Evolutionary conservation across 2,329 filamentous ascomycete genomes (phyloP).

Genomic region (Colletotrichum sp.): DNA sequence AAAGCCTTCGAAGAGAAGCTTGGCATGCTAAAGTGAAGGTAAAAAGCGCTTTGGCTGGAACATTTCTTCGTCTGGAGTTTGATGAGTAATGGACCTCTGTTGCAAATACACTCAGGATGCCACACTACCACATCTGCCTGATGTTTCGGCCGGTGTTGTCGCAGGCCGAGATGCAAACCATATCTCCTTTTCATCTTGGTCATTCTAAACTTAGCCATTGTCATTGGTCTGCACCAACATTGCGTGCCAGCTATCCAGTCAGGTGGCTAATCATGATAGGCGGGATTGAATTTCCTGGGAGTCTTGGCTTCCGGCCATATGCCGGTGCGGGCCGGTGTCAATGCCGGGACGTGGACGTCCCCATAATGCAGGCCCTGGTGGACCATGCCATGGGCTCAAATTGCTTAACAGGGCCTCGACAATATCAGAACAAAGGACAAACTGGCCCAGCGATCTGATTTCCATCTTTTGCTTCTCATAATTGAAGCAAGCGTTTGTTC

Average conservation of each 20-base stretch:
- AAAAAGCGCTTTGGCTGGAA: fast-evolving
- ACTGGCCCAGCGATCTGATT: neutral
- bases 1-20: too few relatives aligned
- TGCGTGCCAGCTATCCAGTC: neutral
- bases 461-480: neutral
- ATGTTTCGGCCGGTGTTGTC: neutral
- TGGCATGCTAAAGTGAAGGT: too few relatives aligned
- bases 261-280: neutral
- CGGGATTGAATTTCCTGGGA: neutral
- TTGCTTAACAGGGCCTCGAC: neutral
- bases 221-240: neutral
- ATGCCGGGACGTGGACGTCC: neutral
- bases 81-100: fast-evolving
- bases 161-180: neutral
- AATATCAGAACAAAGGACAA: neutral
- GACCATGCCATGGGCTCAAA: neutral
- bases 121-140: neutral
- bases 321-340: neutral
- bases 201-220: fast-evolving
- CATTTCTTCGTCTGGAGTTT: fast-evolving
- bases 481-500: neutral
- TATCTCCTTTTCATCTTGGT: neutral
- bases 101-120: neutral
- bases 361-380: neutral
- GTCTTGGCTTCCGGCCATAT: neutral